phyloP scores from a whole-genome alignment of 495 filamentous ascomycete species.

The Aspergillus homomorphus region DNA sequence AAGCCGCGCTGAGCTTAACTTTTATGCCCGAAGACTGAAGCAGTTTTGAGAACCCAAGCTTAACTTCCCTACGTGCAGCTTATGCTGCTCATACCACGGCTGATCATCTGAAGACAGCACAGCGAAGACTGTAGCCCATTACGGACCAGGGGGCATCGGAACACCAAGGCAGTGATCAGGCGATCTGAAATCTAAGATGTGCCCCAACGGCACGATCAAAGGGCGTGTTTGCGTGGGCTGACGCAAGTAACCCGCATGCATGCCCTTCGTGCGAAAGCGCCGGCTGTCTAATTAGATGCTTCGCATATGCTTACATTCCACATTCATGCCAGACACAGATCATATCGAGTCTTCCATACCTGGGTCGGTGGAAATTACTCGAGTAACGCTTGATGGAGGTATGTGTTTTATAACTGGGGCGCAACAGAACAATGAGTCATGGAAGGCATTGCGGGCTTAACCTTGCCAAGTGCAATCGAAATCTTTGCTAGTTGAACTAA shows the following conservation, averaged over 20 bases:
- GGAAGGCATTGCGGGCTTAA: not conserved
- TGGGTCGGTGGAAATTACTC: too few species aligned
- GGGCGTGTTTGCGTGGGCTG: not conserved
- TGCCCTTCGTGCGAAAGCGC: not conserved
- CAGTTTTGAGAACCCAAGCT: not conserved
- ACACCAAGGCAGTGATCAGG: not conserved
- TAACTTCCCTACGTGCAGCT: not conserved
- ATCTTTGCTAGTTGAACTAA: not conserved
- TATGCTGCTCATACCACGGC: not conserved
- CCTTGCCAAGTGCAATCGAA: not conserved
- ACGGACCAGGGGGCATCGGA: not conserved
- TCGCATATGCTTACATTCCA: too few species aligned
- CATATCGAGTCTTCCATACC: too few species aligned
- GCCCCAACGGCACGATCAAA: not conserved
- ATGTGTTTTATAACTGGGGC: too few species aligned
- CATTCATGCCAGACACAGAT: too few species aligned
- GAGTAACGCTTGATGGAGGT: too few species aligned
- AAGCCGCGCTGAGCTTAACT: conserved; percentile 49
- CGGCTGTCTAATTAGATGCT: too few species aligned
- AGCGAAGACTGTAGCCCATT: not conserved
- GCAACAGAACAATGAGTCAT: too few species aligned
- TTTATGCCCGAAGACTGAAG: conserved; percentile 38
- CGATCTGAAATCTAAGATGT: not conserved
- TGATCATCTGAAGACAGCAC: not conserved
- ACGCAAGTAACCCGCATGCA: not conserved